Conservation (phyloP, 257 asterid genomes). For the Schizonepeta tenuifolia region DNA sequence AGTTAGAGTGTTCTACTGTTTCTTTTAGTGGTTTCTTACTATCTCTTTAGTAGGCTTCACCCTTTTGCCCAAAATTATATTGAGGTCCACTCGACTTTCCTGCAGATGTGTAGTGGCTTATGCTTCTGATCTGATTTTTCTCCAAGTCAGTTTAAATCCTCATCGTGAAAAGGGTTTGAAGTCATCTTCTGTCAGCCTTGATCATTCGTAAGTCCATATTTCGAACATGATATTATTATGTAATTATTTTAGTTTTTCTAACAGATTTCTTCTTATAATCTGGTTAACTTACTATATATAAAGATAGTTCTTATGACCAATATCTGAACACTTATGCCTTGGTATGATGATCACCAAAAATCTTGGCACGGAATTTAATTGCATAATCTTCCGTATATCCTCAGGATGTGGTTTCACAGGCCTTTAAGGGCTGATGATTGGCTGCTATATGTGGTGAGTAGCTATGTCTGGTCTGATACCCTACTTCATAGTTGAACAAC, state of each 20-base stretch:
- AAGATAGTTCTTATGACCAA: neutral
- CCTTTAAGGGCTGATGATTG: constrained; percentile 92
- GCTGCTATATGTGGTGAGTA: constrained; percentile 90
- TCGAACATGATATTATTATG: neutral
- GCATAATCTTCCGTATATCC: constrained; percentile 31
- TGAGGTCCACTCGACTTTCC: constrained; percentile 25
- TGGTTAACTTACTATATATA: constrained; percentile 8
- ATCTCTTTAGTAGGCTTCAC: neutral
- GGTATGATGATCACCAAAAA: neutral
- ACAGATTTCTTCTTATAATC: constrained; percentile 6
- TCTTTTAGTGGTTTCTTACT: constrained; percentile 7
- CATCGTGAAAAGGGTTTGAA: constrained; percentile 77
- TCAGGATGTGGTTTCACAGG: constrained; percentile 98
- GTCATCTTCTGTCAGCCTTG: constrained; percentile 73
- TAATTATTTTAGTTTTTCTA: neutral
- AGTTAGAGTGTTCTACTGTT: neutral
- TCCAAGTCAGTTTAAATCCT: constrained; percentile 76
- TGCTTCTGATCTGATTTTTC: constrained; percentile 87
- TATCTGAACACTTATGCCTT: constrained; percentile 11
- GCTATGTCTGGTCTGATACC: constrained; percentile 6
- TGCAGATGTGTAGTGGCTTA: constrained; percentile 91
- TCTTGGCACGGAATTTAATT: constrained; percentile 16
- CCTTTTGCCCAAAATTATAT: constrained; percentile 9
- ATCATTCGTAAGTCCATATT: constrained; percentile 74
- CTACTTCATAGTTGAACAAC: constrained; percentile 10